Percentiles rank a stretch among this genome's conserved stretches.
These are phyloP conservation scores for Cicer cuneatum DNA, from an alignment of 306 rosid genomes.

Conservation along the genomic window DNA sequence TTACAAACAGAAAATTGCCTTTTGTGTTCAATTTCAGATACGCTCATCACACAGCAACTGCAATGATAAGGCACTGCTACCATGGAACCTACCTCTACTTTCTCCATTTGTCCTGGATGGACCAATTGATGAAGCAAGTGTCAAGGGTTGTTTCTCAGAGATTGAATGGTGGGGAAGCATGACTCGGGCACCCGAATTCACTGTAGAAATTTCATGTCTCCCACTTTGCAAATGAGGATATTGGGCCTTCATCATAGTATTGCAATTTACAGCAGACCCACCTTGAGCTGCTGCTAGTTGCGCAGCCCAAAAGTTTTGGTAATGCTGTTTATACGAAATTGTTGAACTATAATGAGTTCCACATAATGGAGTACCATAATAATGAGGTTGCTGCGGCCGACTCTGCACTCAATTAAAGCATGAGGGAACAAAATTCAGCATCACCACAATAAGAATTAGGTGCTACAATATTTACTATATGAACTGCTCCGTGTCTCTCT, in stretches of 20 bases:
- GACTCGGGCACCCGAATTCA: conserved; percentile 38
- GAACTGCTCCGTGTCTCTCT: not conserved
- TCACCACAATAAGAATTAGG: conserved; percentile 2
- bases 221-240: conserved; percentile 59
- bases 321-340: conserved; percentile 52
- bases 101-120: conserved; percentile 49
- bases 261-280: conserved; percentile 46
- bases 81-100: conserved; percentile 50
- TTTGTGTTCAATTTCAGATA: conserved; percentile 36
- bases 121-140: conserved; percentile 49
- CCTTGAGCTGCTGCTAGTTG: conserved; percentile 53
- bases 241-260: conserved; percentile 42
- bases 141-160: conserved; percentile 58
- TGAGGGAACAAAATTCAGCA: conserved; percentile 5
- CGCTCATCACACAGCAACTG: conserved; percentile 66
- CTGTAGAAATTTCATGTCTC: conserved; percentile 44
- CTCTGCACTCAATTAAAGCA: conserved; percentile 44
- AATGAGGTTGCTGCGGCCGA: conserved; percentile 59
- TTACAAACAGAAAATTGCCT: conserved; percentile 26
- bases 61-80: conserved; percentile 51
- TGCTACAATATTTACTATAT: not conserved
- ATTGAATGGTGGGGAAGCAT: conserved; percentile 46
- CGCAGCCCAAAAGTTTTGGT: conserved; percentile 60
- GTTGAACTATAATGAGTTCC: conserved; percentile 48
- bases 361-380: conserved; percentile 45